Evolutionary conservation across 345 rosid genomes (phyloP).

Genomic region (Melastoma malabathricum): DNA sequence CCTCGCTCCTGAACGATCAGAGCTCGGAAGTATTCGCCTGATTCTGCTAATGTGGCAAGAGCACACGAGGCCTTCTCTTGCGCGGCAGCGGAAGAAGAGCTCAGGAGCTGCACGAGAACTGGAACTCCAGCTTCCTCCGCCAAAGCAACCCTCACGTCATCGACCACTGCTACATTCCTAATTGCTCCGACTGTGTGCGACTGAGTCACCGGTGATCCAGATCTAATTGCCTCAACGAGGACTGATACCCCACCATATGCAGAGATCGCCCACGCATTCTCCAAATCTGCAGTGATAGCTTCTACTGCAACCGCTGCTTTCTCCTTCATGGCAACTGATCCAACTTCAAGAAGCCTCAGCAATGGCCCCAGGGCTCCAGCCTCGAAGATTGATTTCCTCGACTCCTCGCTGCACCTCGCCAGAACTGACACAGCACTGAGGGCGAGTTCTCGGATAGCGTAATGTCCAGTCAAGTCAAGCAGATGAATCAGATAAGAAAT

Average conservation of each 20-base stretch:
- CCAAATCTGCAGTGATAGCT: slow-evolving; percentile 54
- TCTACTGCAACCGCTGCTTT: slow-evolving; percentile 59
- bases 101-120: slow-evolving; percentile 32
- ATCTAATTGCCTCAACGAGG: slow-evolving; percentile 50
- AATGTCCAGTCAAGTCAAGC: slow-evolving; percentile 38
- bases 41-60: slow-evolving; percentile 41
- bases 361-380: slow-evolving; percentile 69
- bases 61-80: slow-evolving; percentile 43
- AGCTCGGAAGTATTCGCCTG: slow-evolving; percentile 44
- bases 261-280: slow-evolving; percentile 59
- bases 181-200: slow-evolving; percentile 51
- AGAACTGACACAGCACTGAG: slow-evolving; percentile 45
- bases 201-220: slow-evolving; percentile 39
- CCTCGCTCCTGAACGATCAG: slow-evolving; percentile 53
- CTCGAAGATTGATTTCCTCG: slow-evolving; percentile 51
- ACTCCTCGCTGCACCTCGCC: slow-evolving; percentile 40
- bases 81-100: slow-evolving; percentile 20
- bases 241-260: slow-evolving; percentile 54
- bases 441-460: slow-evolving; percentile 50
- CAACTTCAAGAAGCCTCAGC: slow-evolving; percentile 45
- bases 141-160: slow-evolving; percentile 37
- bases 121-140: slow-evolving; percentile 71
- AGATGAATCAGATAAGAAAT: slow-evolving; percentile 45
- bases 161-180: slow-evolving; percentile 41
- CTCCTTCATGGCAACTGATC: slow-evolving; percentile 44